A percentile compares a stretch with the other conserved stretches of the same genome.
Conservation (phyloP, 768 basidiomycete genomes). For the Cystofilobasidium capitatum region DNA sequence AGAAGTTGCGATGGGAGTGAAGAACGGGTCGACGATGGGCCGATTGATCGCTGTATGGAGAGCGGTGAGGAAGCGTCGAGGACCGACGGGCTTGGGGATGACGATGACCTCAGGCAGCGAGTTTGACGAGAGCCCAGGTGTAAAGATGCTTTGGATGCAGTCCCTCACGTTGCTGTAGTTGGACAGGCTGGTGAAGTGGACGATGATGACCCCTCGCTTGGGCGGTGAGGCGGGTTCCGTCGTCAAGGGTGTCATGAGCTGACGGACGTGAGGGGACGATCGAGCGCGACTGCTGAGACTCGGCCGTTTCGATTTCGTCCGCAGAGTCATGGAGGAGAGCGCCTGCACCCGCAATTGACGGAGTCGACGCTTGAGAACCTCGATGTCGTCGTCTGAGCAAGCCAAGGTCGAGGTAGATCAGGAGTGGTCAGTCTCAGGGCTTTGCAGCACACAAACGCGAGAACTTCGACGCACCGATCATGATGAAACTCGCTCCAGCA, state of each 20-base stretch:
- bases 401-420: neutral
- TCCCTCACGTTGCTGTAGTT: constrained; percentile 87
- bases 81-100: constrained; percentile 93
- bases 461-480: constrained; percentile 15
- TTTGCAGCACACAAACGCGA: neutral
- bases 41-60: constrained; percentile 80
- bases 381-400: constrained; percentile 68
- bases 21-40: constrained; percentile 81
- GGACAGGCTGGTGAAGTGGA: constrained; percentile 83
- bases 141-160: constrained; percentile 59
- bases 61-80: constrained; percentile 81
- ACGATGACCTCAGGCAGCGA: constrained; percentile 80
- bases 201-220: constrained; percentile 45
- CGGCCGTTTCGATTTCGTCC: constrained; percentile 33
- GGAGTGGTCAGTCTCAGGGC: neutral
- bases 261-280: constrained; percentile 70
- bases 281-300: constrained; percentile 40
- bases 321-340: constrained; percentile 29
- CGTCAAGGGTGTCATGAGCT: constrained; percentile 42
- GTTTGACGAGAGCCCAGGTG: constrained; percentile 39
- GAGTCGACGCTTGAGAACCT: constrained; percentile 65
- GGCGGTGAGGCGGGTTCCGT: constrained; percentile 34
- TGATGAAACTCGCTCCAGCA: constrained; percentile 21
- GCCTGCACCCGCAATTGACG: constrained; percentile 49
- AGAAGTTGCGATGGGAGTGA: constrained; percentile 86